Percentiles rank a stretch among this genome's conserved stretches.
phyloP scores from a whole-genome alignment of 2,329 filamentous ascomycete species.

The Lachnellula suecica region DNA sequence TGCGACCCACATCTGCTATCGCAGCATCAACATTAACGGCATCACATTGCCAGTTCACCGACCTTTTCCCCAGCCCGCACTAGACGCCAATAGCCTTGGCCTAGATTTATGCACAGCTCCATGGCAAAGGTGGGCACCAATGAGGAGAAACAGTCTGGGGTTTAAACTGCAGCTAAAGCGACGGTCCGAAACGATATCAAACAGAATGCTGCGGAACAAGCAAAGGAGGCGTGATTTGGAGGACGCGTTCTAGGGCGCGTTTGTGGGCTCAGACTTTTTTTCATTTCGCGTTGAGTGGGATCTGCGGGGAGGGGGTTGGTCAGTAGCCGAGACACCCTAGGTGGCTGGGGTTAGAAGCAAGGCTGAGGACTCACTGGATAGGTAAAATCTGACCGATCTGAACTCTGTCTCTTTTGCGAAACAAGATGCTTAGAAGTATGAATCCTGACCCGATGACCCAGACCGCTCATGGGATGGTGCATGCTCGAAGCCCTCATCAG shows the following conservation, averaged over 20 bases:
- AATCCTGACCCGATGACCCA: neutral
- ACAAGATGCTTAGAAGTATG: neutral
- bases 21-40: neutral
- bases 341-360: no score
- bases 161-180: neutral
- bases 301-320: neutral
- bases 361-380: neutral
- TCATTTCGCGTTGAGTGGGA: neutral
- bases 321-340: neutral
- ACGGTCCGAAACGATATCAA: neutral
- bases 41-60: neutral
- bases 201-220: neutral
- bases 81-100: neutral
- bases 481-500: neutral
- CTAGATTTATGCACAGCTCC: neutral
- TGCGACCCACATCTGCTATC: no score
- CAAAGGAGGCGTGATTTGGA: neutral
- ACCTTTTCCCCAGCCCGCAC: neutral
- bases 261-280: neutral
- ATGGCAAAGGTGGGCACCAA: neutral
- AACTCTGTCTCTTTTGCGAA: neutral
- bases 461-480: neutral
- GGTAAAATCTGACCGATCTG: no score
- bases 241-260: conserved; percentile 1
- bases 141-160: neutral